Conservation (phyloP, 768 basidiomycete species). For the Hemileccinum impolitum region DNA sequence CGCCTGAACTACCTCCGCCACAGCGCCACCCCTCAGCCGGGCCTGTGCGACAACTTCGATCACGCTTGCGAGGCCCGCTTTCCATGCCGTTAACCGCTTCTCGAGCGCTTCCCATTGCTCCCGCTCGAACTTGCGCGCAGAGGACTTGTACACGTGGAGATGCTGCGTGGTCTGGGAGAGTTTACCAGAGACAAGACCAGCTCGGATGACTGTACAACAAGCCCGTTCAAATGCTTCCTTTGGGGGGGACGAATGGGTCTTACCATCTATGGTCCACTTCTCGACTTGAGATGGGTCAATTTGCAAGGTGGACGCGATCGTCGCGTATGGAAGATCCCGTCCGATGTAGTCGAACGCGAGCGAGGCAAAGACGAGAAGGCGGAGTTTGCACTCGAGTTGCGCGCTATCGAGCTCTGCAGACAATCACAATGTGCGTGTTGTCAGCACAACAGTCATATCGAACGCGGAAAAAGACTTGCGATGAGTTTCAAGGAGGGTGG, state of each 20-base stretch:
- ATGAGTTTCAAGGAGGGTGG: conserved; percentile 49
- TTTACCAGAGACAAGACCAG: conserved; percentile 75
- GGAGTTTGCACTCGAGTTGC: conserved; percentile 74
- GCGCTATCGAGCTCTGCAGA: conserved; percentile 50
- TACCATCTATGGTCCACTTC: conserved; percentile 86
- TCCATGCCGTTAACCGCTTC: conserved; percentile 74
- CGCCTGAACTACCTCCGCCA: conserved; percentile 21
- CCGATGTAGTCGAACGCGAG: conserved; percentile 77
- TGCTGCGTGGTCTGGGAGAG: conserved; percentile 78
- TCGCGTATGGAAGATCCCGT: conserved; percentile 65
- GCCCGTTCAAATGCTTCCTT: background rate
- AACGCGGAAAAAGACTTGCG: conserved; percentile 37
- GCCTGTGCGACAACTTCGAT: conserved; percentile 66
- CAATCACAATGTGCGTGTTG: rapidly evolving
- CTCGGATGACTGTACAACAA: conserved; percentile 62
- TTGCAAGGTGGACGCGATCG: conserved; percentile 64
- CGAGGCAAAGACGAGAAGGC: conserved; percentile 70
- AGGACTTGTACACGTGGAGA: conserved; percentile 69
- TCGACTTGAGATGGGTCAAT: conserved; percentile 68
- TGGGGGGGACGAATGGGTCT: conserved; percentile 5
- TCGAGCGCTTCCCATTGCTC: conserved; percentile 81
- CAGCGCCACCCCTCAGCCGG: conserved; percentile 35
- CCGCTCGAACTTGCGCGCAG: conserved; percentile 70
- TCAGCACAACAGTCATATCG: background rate
- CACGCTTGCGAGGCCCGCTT: conserved; percentile 63